A percentile compares a stretch with the other conserved stretches of the same genome.
These are phyloP conservation scores for Thermomyces lanuginosus DNA, from an alignment of 2,329 filamentous ascomycete species.

Conservation along the genomic window DNA sequence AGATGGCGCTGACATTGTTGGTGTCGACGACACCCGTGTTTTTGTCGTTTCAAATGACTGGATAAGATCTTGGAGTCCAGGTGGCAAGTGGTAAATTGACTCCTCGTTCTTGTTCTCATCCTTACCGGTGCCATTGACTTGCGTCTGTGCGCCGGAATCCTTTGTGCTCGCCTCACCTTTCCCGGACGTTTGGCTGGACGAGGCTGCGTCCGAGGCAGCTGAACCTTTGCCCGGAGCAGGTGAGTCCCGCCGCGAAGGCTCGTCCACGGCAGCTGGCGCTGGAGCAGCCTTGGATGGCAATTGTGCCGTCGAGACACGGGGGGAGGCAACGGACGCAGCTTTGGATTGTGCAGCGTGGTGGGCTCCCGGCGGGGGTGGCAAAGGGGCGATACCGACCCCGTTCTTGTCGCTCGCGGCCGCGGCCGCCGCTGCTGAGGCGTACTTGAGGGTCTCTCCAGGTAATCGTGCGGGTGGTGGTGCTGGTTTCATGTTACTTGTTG, in stretches of 20 bases:
- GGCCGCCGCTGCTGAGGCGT: slow-evolving; percentile 87
- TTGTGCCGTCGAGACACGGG: slow-evolving; percentile 34
- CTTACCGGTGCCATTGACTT: slow-evolving; percentile 40
- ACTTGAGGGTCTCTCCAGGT: slow-evolving; percentile 82
- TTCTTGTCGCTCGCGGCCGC: slow-evolving; percentile 83
- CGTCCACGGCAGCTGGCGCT: slow-evolving; percentile 26
- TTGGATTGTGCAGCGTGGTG: slow-evolving; percentile 36
- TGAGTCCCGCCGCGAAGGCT: slow-evolving; percentile 33
- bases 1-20: slow-evolving; percentile 44
- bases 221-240: slow-evolving; percentile 26
- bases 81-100: slow-evolving; percentile 82
- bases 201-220: slow-evolving; percentile 24
- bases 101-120: slow-evolving; percentile 45
- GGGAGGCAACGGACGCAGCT: slow-evolving; percentile 43
- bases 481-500: slow-evolving; percentile 67
- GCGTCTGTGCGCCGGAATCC: slow-evolving; percentile 17
- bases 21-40: slow-evolving; percentile 39
- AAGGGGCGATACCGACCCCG: slow-evolving; percentile 73
- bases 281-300: slow-evolving; percentile 28
- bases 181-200: slow-evolving; percentile 30
- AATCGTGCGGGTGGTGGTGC: slow-evolving; percentile 70
- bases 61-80: slow-evolving; percentile 74
- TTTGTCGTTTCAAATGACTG: slow-evolving; percentile 80
- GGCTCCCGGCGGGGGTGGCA: slow-evolving; percentile 70
- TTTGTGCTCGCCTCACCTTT: slow-evolving; percentile 29